phyloP scores from a whole-genome alignment of 805 yeast species.

The Monosporozyma servazzii region DNA sequence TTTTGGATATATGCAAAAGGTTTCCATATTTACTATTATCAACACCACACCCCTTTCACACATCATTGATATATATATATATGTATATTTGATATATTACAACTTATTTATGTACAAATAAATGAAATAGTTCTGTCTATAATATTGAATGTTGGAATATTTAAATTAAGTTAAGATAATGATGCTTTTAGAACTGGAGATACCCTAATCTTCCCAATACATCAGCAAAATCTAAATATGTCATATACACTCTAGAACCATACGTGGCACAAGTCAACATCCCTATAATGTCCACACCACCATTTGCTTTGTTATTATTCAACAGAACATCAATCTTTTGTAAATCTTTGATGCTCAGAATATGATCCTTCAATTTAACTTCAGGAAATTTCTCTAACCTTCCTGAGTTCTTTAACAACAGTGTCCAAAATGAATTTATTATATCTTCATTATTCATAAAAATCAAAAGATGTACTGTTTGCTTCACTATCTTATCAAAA shows the following conservation, averaged over 20 bases:
- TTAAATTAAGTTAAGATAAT: too few species aligned
- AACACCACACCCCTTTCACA: neutral
- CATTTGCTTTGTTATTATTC: slow-evolving; percentile 26
- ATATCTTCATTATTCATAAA: slow-evolving; percentile 31
- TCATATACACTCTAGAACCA: slow-evolving; percentile 31
- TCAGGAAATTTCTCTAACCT: slow-evolving; percentile 16
- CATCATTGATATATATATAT: neutral
- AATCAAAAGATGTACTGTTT: slow-evolving; percentile 35
- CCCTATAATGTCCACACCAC: slow-evolving; percentile 30
- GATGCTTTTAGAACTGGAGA: slow-evolving; percentile 23
- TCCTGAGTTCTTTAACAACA: slow-evolving; percentile 27
- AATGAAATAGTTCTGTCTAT: neutral
- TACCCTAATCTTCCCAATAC: slow-evolving; percentile 42
- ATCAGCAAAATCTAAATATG: slow-evolving; percentile 40
- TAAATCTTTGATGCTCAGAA: slow-evolving; percentile 33
- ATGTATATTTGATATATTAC: neutral
- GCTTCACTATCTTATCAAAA: slow-evolving; percentile 36
- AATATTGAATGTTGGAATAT: neutral
- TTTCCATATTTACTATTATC: neutral
- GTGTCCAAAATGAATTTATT: slow-evolving; percentile 36
- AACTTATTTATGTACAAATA: slow-evolving; percentile 1
- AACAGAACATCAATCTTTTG: slow-evolving; percentile 27
- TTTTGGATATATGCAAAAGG: neutral
- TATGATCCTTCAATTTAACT: slow-evolving; percentile 14
- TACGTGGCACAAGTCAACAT: slow-evolving; percentile 39